These are phyloP conservation scores for Tympanopsis confertula DNA, from an alignment of 2,329 filamentous ascomycete genomes.

Conservation along the genomic window DNA sequence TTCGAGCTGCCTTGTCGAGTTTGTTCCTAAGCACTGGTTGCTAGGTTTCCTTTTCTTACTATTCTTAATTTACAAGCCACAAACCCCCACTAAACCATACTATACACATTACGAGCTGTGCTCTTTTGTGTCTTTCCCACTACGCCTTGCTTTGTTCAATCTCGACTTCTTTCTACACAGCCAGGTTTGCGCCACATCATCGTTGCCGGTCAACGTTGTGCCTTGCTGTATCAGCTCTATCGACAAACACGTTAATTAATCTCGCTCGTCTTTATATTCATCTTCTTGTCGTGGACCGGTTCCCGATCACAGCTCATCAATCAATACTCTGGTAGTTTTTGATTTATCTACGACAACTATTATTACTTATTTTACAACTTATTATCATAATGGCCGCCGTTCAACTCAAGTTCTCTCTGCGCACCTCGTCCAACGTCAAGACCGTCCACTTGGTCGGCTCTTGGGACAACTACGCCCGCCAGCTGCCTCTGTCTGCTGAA, in stretches of 20 bases:
- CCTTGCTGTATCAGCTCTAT: neutral
- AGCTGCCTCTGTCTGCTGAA: conserved; percentile 89
- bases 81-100: neutral
- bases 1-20: conserved; percentile 1
- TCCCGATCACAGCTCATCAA: neutral
- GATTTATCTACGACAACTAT: neutral
- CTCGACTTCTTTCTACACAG: neutral
- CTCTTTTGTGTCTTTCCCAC: neutral
- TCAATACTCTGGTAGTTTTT: conserved; percentile 1
- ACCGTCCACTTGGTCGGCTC: conserved; percentile 94
- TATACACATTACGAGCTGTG: neutral
- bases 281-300: neutral
- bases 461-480: conserved; percentile 93
- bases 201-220: neutral
- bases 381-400: conserved; percentile 54
- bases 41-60: neutral
- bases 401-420: conserved; percentile 89
- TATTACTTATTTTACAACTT: neutral
- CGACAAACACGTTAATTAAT: neutral
- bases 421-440: conserved; percentile 92
- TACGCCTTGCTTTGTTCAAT: neutral
- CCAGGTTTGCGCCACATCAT: neutral
- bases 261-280: neutral
- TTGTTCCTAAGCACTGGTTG: conserved; percentile 1
- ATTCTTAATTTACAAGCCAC: neutral